Base-by-base conservation (phyloP, 306 rosid genomes). In the Cicer arietinum region DNA sequence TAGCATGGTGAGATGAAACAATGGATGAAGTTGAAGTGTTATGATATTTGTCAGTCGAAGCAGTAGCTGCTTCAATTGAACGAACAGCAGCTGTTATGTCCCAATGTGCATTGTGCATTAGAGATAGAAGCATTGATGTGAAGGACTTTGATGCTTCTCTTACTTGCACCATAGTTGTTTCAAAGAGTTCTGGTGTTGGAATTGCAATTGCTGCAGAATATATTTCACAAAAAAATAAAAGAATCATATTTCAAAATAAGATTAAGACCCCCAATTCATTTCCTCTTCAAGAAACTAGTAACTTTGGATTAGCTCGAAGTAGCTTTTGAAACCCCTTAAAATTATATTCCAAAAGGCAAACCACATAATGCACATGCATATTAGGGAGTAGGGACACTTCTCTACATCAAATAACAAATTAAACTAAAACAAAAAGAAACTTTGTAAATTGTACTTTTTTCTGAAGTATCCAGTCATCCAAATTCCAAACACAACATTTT, bases 61-160 rank as follows among this genome's bases (percentile, higher is more conserved):
- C 81, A 7, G 89, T 69, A 69, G 98, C 97, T 7, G 97, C 86
- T 84, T 94, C 97, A n/a, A 94, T 94, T 47, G 99, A 94, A 18
- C 96, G 88, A 68, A 94, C 99, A 6, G 95, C 97, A 13, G 97
- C 96, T 17, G 93, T 84, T 43, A 94, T 94, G 78, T 94, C 96
- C 99, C 97, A 94, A 11, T 86, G 95, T 37, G 99, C 96, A 59
- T 89, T 88, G 79, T 96, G 96, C 99, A 94, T 94, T 37, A 87
- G 92, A 47, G 97, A 85, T 71, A 92, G 91, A 14, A 94, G 89
- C 63, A 85, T 77, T 12, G 95, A 86, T 46, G 96, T 85, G 89
- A 94, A 94, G 46, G 93, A 88, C 73, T 88, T 94, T 39, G 94
- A 85, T 18, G 95, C 81, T 58, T 90, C 99, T 73, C 79, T 94